phyloP scores from a whole-genome alignment of 805 yeast genomes.

The Schizosaccharomyces octosporus region DNA sequence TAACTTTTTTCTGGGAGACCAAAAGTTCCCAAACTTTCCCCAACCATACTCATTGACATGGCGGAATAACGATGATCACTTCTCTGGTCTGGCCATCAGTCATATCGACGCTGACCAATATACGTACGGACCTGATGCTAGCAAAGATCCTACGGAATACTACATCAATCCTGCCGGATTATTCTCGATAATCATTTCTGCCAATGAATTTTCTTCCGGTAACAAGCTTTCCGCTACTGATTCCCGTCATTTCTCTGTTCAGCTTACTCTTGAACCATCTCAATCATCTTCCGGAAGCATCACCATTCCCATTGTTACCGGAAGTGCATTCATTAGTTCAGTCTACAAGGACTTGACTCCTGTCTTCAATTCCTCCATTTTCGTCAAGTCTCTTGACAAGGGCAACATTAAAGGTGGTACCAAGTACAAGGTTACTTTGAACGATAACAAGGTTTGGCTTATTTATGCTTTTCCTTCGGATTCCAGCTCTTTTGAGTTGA shows the following conservation, averaged over 20 bases:
- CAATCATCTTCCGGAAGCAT: slow-evolving; percentile 2
- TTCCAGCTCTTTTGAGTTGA: not conserved
- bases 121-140: slow-evolving; percentile 20
- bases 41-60: slow-evolving; percentile 47
- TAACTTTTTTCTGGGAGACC: slow-evolving; percentile 34
- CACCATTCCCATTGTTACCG: slow-evolving; percentile 25
- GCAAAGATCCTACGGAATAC: slow-evolving; percentile 19
- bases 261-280: not conserved
- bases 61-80: slow-evolving; percentile 19
- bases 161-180: slow-evolving; percentile 32
- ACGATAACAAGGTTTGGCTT: slow-evolving; percentile 37
- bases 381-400: slow-evolving; percentile 32
- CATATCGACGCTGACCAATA: slow-evolving; percentile 24
- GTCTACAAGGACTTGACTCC: slow-evolving; percentile 16
- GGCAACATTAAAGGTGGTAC: slow-evolving; percentile 13
- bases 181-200: slow-evolving; percentile 31
- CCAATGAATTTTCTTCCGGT: slow-evolving; percentile 21
- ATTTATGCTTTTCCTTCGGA: slow-evolving; percentile 22
- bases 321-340: slow-evolving; percentile 34
- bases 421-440: slow-evolving; percentile 31
- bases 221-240: slow-evolving; percentile 7
- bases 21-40: slow-evolving; percentile 29
- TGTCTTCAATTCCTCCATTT: slow-evolving; percentile 6
- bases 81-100: slow-evolving; percentile 34
- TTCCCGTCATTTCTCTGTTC: slow-evolving; percentile 8